Evolutionary conservation across 2,329 filamentous ascomycete genomes (phyloP), one percentile per base, ranked within the genome.

Genomic region (Fusarium chuoi): DNA sequence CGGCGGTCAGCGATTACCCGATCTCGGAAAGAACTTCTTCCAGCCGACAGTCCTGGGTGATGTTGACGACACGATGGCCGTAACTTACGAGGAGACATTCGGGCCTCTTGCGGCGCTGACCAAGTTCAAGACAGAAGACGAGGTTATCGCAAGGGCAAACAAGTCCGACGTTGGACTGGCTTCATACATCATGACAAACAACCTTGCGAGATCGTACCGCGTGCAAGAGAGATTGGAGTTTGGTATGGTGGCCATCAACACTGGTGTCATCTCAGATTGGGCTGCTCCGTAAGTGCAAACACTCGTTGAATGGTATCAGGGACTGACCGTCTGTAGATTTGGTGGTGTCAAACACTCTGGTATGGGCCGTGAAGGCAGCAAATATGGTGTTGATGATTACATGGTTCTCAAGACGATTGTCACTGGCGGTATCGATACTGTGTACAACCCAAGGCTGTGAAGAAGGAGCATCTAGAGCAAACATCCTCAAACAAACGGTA

Each of bases 11-110:
- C 87, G 86, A 78, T 82, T 92, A 56, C 84, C 89, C 9, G 88
- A 92, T 38, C 84, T 94, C 3, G 93, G 92, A 11, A 80, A 84
- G 17, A 93, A 93, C 80, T 94, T 93, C 84, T 94, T 89, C 82
- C 87, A 92, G 78, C 91, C 90, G 4, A 93, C 91, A 0, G 88
- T 93, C 62, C 86, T 93, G 45, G 86, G 86, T 0, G 87, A 87
- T 9, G 88, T 90, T 70, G 89, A 85, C 12, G 81, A 84, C 15
- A 85, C 89, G 5, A 92, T 92, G 90, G 74, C 84, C 36, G 84
- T 89, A 42, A 85, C 84, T 5, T 82, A 84, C 2, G 91, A 93
- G 75, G 91, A 93, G 81, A 89, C 87, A 0, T 93, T 93, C 75
- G 90, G 89, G 1, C 91, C 91, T 0, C 86, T 93, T 39, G 85